Evolutionary conservation across 148 eudicot species (phyloP).

Genomic region (Fagopyrum homotropicum): DNA sequence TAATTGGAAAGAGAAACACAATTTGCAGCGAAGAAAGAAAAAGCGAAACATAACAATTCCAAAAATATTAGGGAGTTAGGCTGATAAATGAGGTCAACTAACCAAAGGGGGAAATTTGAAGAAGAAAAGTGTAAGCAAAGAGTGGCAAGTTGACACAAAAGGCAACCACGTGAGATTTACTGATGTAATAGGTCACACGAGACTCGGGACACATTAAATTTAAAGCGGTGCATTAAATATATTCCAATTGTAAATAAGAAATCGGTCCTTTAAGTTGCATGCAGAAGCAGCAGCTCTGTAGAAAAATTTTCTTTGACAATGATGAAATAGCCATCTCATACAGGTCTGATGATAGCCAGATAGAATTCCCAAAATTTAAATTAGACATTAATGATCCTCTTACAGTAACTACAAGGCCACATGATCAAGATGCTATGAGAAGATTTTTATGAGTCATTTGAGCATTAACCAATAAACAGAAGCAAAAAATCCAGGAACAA

Average conservation of each 20-base stretch:
- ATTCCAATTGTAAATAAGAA: background rate
- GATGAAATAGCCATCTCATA: background rate
- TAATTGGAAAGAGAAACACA: background rate
- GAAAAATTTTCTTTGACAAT: background rate
- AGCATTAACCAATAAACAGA: background rate
- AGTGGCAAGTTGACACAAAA: background rate
- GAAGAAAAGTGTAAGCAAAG: background rate
- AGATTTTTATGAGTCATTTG: background rate
- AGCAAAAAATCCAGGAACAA: constrained; percentile 1
- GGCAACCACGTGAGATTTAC: background rate
- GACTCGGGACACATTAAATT: background rate
- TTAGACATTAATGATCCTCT: background rate
- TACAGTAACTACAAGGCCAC: background rate
- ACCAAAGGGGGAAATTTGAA: background rate
- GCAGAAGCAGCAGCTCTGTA: background rate
- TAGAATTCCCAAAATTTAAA: background rate
- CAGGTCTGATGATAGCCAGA: background rate
- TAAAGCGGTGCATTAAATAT: background rate
- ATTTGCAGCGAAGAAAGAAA: background rate
- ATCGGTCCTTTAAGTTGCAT: background rate
- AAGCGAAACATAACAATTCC: background rate
- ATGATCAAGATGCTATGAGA: background rate
- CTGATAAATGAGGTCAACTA: background rate
- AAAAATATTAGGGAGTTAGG: background rate
- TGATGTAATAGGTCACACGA: background rate